phyloP scores from a whole-genome alignment of 129 eudicot species.

The Sambucus nigra region DNA sequence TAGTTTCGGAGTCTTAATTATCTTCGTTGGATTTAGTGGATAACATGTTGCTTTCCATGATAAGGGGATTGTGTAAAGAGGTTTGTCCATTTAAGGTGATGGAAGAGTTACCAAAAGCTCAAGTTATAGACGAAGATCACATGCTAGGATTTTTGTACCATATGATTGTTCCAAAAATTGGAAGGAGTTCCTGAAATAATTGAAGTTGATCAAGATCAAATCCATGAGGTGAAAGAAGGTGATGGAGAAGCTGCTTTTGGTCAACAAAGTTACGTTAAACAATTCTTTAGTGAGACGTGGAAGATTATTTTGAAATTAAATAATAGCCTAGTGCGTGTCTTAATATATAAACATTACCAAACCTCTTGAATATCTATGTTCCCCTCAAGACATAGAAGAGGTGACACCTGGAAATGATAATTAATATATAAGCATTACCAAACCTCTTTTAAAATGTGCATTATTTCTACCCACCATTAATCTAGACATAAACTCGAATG shows the following conservation, averaged over 20 bases:
- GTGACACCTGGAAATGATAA: constrained; percentile 2
- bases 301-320: constrained; percentile 16
- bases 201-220: constrained; percentile 11
- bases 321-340: constrained; percentile 1
- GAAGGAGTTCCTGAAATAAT: constrained; percentile 13
- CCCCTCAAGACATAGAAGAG: constrained; percentile 1
- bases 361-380: constrained; percentile 15
- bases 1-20: constrained; percentile 17
- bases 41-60: constrained; percentile 17
- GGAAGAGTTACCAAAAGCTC: constrained; percentile 11
- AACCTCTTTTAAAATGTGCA: constrained; percentile 22
- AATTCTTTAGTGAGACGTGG: constrained; percentile 1
- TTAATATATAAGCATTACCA: too few relatives aligned
- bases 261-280: too few relatives aligned
- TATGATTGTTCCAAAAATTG: constrained; percentile 28
- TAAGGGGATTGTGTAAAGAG: constrained; percentile 29
- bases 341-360: constrained; percentile 10
- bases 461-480: constrained; percentile 36
- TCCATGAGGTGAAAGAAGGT: constrained; percentile 1
- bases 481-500: constrained; percentile 38
- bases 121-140: constrained; percentile 29
- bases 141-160: constrained; percentile 42
- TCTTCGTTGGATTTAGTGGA: constrained; percentile 17
- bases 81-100: constrained; percentile 41
- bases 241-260: too few relatives aligned